Percentiles rank a stretch among this genome's conserved stretches.
These are phyloP conservation scores for Arxiozyma heterogenica DNA, from an alignment of 1,139 yeast species.

Conservation along the genomic window DNA sequence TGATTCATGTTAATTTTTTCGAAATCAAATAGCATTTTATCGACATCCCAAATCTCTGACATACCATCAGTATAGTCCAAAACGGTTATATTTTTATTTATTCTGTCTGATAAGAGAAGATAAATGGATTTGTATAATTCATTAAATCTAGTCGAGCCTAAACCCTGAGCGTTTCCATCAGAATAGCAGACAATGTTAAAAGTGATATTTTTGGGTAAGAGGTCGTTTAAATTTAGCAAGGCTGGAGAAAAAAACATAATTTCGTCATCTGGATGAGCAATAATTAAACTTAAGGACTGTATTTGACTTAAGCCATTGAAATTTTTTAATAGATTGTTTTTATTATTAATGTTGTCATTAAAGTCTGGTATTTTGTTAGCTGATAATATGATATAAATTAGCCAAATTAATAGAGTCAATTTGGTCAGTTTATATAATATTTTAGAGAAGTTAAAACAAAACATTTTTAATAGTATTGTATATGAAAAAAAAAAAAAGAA, in stretches of 20 bases:
- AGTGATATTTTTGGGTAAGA: constrained; percentile 8
- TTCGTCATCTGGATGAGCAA: constrained; percentile 98
- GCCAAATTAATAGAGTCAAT: constrained; percentile 4
- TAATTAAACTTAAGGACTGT: constrained; percentile 34
- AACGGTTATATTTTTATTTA: constrained; percentile 37
- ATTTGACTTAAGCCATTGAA: neutral
- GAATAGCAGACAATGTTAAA: constrained; percentile 65
- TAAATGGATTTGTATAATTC: constrained; percentile 56
- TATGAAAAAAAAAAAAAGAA: too few species aligned
- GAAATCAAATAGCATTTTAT: constrained; percentile 29
- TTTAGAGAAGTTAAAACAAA: constrained; percentile 2
- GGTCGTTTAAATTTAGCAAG: constrained; percentile 17
- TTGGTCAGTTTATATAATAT: constrained; percentile 6
- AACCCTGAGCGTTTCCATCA: constrained; percentile 65
- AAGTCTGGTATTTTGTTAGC: neutral
- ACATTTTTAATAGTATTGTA: too few species aligned
- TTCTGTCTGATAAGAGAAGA: constrained; percentile 44
- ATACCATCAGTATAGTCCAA: constrained; percentile 60
- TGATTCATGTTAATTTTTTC: constrained; percentile 17
- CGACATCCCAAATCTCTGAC: constrained; percentile 55
- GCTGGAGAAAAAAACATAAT: constrained; percentile 95
- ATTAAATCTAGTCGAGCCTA: constrained; percentile 51
- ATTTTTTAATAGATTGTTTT: neutral
- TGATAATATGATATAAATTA: constrained; percentile 1
- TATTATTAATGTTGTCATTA: neutral